Base-by-base conservation (phyloP, 164 flowering plant species). In the Warburgia ugandensis region DNA sequence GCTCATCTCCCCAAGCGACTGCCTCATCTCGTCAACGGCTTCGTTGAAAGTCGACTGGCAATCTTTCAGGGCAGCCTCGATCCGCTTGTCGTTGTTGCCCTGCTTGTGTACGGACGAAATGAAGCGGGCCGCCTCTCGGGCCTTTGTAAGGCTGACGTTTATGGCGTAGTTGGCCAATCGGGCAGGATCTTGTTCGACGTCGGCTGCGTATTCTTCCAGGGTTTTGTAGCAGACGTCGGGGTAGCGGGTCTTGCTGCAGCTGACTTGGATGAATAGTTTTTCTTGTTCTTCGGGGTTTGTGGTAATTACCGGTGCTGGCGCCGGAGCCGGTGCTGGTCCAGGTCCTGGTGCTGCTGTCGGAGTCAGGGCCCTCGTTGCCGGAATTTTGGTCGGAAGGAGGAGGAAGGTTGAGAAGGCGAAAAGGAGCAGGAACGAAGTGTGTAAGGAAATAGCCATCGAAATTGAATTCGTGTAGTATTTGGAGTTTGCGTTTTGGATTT, bases 1-100 rank as follows among this genome's bases (percentile, higher is more conserved):
- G 10, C 72, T 55, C 81, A 89, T 74, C 76, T 86, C 84, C 46
- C 51, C 58, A n/a, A 81, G 56, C 29, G 97, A 89, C n/a, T 61
- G 77, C 11, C 64, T 59, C n/a, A 89, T 81, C 67, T 79, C 74
- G 41, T 76, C 83, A 13, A 69, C 77, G 1, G 94, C 87, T 58
- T 81, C 92, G 6, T 66, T 59, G 48, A 85, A 64, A 50, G 73
- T 73, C 33, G 71, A 37, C 59, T 43, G 54, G 70, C 94, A 89
- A 73, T 89, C 97, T 36, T 67, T 75, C 38, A 83, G 65, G 4
- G 88, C 91, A 22, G 79, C 52, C 45, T 32, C 6, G 39, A 26
- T 30, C 12, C 7, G 17, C 0, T 10, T 22, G 44, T n/a, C 45
- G 45, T 38, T 27, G 6, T 12, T 9, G 20, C 32, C 4, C 13